These are phyloP conservation scores for Teratosphaeria zuluensis DNA, from an alignment of 2,329 filamentous ascomycete species.

Conservation along the genomic window DNA sequence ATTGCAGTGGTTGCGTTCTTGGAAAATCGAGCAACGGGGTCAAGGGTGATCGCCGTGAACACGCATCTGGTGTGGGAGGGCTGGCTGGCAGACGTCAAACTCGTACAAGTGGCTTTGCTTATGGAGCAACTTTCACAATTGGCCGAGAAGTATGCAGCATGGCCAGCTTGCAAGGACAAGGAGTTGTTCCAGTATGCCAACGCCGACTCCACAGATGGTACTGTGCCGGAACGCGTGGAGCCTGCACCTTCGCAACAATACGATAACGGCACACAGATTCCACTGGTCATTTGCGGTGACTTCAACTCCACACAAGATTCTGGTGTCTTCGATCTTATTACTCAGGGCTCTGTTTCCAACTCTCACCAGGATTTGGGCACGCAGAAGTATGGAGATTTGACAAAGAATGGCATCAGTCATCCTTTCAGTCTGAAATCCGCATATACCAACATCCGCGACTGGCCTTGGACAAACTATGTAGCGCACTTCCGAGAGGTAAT, in stretches of 20 bases:
- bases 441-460: slow-evolving; percentile 73
- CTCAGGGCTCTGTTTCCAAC: slow-evolving; percentile 65
- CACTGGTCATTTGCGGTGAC: slow-evolving; percentile 84
- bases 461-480: slow-evolving; percentile 94
- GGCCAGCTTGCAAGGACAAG: slow-evolving; percentile 56
- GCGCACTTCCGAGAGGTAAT: slow-evolving; percentile 86
- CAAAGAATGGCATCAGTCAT: slow-evolving; percentile 82
- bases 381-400: slow-evolving; percentile 88
- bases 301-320: slow-evolving; percentile 87
- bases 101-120: slow-evolving; percentile 89
- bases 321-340: slow-evolving; percentile 83
- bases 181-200: slow-evolving; percentile 37
- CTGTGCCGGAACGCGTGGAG: slow-evolving; percentile 39
- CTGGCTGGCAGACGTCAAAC: slow-evolving; percentile 81
- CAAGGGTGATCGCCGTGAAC: slow-evolving; percentile 84
- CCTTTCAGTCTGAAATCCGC: slow-evolving; percentile 89
- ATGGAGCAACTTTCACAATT: slow-evolving; percentile 86
- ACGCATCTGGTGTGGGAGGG: slow-evolving; percentile 95
- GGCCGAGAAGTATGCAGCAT: slow-evolving; percentile 73
- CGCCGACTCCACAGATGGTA: slow-evolving; percentile 40
- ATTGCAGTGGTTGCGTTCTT: slow-evolving; percentile 88
- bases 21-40: slow-evolving; percentile 83
- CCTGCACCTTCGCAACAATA: slow-evolving; percentile 82
- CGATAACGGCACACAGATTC: slow-evolving; percentile 74
- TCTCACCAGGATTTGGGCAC: slow-evolving; percentile 71